Percentiles rank a stretch among this genome's conserved stretches.
Evolutionary conservation across 192 early-diverging fungal species (phyloP).

Genomic region (Coemansia sp.): DNA sequence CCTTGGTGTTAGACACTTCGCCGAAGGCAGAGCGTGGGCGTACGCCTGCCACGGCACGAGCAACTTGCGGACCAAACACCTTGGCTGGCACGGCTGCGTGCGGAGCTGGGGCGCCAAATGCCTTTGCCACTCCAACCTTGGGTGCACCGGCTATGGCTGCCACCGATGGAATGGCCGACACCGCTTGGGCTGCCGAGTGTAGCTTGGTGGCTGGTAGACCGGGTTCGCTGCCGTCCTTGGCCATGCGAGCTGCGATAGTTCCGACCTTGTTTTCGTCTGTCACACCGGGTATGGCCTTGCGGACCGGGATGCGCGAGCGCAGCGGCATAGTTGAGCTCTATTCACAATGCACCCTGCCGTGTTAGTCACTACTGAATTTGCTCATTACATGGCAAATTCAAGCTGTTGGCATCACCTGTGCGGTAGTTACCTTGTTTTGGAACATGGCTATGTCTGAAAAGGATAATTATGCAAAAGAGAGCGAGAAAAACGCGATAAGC

Average conservation of each 20-base stretch:
- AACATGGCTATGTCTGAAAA: constrained; percentile 20
- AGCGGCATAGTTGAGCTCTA: constrained; percentile 41
- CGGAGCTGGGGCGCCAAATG: background rate
- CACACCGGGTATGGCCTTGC: constrained; percentile 18
- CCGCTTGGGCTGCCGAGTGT: background rate
- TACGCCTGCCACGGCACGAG: background rate
- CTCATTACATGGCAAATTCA: background rate
- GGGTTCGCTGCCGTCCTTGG: constrained; percentile 9
- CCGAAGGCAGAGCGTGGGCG: constrained; percentile 33
- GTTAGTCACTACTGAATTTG: constrained; percentile 3
- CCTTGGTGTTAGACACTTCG: constrained; percentile 32
- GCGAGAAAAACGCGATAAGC: background rate
- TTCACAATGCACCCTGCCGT: background rate
- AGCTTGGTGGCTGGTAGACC: constrained; percentile 14
- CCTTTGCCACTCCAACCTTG: background rate
- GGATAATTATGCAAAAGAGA: background rate
- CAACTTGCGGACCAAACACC: constrained; percentile 16
- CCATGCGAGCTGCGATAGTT: constrained; percentile 1
- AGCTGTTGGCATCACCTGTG: background rate
- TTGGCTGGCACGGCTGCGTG: constrained; percentile 10
- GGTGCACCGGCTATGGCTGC: background rate
- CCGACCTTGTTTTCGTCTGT: constrained; percentile 45
- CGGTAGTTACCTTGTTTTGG: constrained; percentile 45
- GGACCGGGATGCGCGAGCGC: constrained; percentile 46
- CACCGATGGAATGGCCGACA: background rate